These are phyloP conservation scores for Saccharomycopsis hybrid DNA, from an alignment of 1,139 yeast genomes.

Conservation along the genomic window DNA sequence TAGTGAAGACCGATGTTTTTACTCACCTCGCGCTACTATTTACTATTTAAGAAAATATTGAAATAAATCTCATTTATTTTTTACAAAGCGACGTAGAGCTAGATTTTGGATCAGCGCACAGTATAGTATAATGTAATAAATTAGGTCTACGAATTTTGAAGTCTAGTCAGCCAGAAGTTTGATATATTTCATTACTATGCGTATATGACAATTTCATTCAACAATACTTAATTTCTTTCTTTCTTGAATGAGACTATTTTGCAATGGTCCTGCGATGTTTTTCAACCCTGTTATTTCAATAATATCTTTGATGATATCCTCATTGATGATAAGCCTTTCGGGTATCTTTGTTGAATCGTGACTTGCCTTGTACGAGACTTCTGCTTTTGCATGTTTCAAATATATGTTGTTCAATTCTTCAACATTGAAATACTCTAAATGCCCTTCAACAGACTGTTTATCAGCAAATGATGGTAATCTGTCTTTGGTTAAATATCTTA, in stretches of 20 bases:
- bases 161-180: too few relatives aligned
- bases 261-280: slow-evolving; percentile 36
- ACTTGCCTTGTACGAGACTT: slow-evolving; percentile 20
- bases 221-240: slow-evolving; percentile 3
- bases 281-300: slow-evolving; percentile 30
- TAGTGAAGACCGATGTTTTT: too few relatives aligned
- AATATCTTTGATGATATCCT: slow-evolving; percentile 29
- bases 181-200: too few relatives aligned
- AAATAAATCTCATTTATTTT: too few relatives aligned
- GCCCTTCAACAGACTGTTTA: slow-evolving; percentile 13
- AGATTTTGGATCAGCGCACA: too few relatives aligned
- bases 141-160: too few relatives aligned
- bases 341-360: too few relatives aligned
- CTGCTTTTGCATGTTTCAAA: slow-evolving; percentile 19
- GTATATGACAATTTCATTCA: too few relatives aligned
- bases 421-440: slow-evolving; percentile 24
- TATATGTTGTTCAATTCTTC: slow-evolving; percentile 24
- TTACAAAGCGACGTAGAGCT: too few relatives aligned
- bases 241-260: slow-evolving; percentile 10
- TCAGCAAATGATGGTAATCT: not conserved
- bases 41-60: too few relatives aligned
- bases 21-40: too few relatives aligned
- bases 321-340: slow-evolving; percentile 29
- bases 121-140: too few relatives aligned
- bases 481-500: slow-evolving; percentile 41